Evolutionary conservation across 495 filamentous ascomycete species (phyloP), one percentile per base, ranked within the genome.

Genomic region (Aspergillus baeticus): DNA sequence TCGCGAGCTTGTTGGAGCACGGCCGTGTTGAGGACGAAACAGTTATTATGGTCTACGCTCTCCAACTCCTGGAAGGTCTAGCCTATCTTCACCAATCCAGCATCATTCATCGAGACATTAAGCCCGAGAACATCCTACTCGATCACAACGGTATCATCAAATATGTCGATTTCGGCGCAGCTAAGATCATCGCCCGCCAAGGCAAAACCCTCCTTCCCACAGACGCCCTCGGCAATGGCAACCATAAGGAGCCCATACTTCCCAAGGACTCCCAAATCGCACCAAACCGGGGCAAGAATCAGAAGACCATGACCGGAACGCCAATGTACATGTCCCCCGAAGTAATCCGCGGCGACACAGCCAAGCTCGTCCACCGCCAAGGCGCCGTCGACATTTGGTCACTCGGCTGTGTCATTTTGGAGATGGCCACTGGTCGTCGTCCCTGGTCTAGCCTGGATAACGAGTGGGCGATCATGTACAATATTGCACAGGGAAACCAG

Each of bases 291-390:
- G 63, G 63, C 38, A 89, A 90, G 60, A 78, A 89, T 58, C 90
- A 95, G 67, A 90, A 90, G 67, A 91, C 89, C 37, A 97, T 96
- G 87, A 96, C 91, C 8, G 94, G 94, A 58, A 98, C 94, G 34
- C 94, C 94, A 21, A 98, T 98, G 94, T 98, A 98, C 78, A 98
- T 98, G 94, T 98, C 95, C 14, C 94, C 94, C 20, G 94, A 98
- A 76, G 91, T 96, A 42, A 98, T 98, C 73, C 93, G 90, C 61
- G 94, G 94, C 33, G 84, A 88, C 48, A 84, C 85, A 55, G 23
- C 64, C 43, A 60, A 68, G 31, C 54, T 77, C 18, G 67, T 73
- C 54, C 68, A 77, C 54, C 76, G 90, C 81, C 88, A 91, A 58
- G 92, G 93, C 26, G 88, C 92, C n/a, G 91, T 96, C 51, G 94